Base-by-base conservation (phyloP, 169 alveolate species). In the Cryptosporidium bovis region DNA sequence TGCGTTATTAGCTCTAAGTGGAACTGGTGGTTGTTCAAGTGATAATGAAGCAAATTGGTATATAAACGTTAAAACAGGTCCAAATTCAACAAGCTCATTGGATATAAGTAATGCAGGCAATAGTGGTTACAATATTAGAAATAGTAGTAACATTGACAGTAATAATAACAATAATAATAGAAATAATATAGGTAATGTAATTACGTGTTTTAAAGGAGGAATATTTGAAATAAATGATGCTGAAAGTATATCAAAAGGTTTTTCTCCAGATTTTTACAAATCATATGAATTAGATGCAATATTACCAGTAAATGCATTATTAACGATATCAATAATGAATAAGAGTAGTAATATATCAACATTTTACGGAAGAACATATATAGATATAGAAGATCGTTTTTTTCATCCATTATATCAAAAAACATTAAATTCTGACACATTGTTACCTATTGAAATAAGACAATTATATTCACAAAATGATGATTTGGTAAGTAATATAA, bases 151-250 rank as follows among this genome's bases (percentile, higher is more conserved):
- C 18, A 6, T 40, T 40, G 0, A 50, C 18, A 6, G 4, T 40
- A 53, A 53, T 53, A 12, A 53, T 53, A 12, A 62, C 46, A 2
- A 20, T 62, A 24, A 62, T 27, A 62, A 27, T 62, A 6, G 4
- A 40, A 33, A 33, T 20, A 20, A n/a, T 12, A n/a, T 56, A 60
- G 53, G 71, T 13, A 77, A 77, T 18, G 48, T 40, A 40, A 40
- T 40, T 40, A 40, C 48, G 1, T 40, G 48, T 40, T 40, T 40
- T 40, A 40, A 40, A 40, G 48, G 48, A 8, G 87, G 87, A 20
- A 58, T 77, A 66, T 77, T 77, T 77, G 87, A 77, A n/a, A 77
- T 77, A 40, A 77, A 77, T 77, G 87, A 77, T 62, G 53, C 64
- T 20, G 87, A 77, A 77, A 77, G 71, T 77, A 60, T 56, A 40